Conservation (phyloP, 257 asterid species). For the Capsicum chinense region DNA sequence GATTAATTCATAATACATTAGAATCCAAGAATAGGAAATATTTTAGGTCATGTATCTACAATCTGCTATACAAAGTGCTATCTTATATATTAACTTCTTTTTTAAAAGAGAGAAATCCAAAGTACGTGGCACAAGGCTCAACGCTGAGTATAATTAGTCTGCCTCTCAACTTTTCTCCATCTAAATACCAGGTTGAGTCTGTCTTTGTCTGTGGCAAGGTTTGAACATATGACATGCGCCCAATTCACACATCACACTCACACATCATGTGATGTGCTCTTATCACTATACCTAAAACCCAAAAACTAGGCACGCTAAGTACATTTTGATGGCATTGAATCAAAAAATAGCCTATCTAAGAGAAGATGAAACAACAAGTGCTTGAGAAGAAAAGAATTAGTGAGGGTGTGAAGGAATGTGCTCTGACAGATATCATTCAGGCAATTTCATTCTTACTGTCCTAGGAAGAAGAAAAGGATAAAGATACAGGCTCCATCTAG, state of each 20-base stretch:
- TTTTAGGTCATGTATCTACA: neutral
- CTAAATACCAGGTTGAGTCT: neutral
- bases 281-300: neutral
- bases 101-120: neutral
- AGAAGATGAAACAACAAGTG: neutral
- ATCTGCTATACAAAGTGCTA: neutral
- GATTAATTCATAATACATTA: neutral
- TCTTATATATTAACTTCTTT: neutral
- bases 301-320: neutral
- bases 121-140: neutral
- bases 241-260: neutral
- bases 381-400: neutral
- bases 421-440: neutral
- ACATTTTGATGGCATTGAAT: neutral
- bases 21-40: neutral
- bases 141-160: neutral
- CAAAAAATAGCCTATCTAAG: neutral
- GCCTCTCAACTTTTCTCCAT: neutral
- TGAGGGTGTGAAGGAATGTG: neutral
- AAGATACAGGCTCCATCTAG: neutral
- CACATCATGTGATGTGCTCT: slow-evolving; percentile 13
- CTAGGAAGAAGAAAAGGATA: neutral
- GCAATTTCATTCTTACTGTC: slow-evolving; percentile 6
- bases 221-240: neutral
- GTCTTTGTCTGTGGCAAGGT: neutral